Base-by-base conservation (phyloP, 345 rosid genomes). In the Gossypium stocksii region DNA sequence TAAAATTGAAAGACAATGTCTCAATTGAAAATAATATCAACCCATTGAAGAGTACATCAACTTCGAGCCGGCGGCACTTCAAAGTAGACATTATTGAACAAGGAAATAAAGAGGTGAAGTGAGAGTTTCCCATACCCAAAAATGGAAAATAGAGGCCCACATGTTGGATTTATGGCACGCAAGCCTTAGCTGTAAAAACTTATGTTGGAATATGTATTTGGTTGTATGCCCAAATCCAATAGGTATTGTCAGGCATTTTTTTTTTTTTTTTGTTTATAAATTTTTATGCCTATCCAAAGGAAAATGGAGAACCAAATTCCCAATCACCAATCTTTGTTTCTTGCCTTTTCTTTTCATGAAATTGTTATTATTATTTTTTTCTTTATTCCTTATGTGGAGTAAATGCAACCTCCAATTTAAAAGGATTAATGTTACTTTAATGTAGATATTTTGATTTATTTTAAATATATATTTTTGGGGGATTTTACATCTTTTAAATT, bases 281-380 rank as follows among this genome's bases (percentile, higher is more conserved):
- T 51, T 8, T 17, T 17, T 52, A 69, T 27, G 44, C 22, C 17
- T 2, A 12, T 7, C 22, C 10, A 27, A 17, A 51, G 44, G 59
- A 16, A 27, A 49, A 52, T 70, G 60, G 60, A 70, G 73, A 70
- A 70, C 73, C 73, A 52, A 70, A 70, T 70, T 70, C 73, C 11
- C 73, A 29, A 17, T 2, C 73, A 52, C 46, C 59, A 29, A 52
- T 52, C 11, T 10, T 52, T 70, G 61, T 29, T 70, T 70, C 73
- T 4, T 29, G 73, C 25, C 61, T 70, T 70, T 69, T 52, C 25
- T 52, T 52, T 29, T 70, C 59, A 70, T 52, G 48, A 29, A 29
- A 70, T 49, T 8, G 17, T 4, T 51, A 0, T 13, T 23, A 23
- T 12, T 49, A 2, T 25, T 49, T 14, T 22, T 14, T 22, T 67